phyloP scores from a whole-genome alignment of 108 stramenopile species.

The Licmophora abbreviata region DNA sequence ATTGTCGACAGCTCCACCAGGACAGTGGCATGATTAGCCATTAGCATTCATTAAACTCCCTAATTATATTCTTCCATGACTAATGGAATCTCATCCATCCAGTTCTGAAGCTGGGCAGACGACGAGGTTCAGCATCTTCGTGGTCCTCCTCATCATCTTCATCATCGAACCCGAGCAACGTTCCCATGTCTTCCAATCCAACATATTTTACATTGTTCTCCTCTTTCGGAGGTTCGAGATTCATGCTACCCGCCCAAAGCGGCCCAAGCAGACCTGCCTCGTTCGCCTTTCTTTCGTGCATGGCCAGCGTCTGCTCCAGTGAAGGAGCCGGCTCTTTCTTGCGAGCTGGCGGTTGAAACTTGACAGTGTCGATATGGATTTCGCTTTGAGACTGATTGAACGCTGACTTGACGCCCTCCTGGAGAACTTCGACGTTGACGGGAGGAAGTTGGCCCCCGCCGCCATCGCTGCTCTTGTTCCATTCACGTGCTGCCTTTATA shows the following conservation, averaged over 20 bases:
- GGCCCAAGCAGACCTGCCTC: no score
- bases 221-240: constrained; percentile 3
- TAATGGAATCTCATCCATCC: no score
- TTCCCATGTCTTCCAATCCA: constrained; percentile 17
- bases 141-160: constrained; percentile 11
- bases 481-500: constrained; percentile 27
- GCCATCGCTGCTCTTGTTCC: constrained; percentile 8
- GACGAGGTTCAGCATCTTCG: constrained; percentile 4
- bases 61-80: no score
- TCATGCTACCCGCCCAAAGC: background rate
- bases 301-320: constrained; percentile 5
- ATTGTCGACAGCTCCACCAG: no score
- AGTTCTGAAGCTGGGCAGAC: no score
- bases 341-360: background rate
- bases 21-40: no score
- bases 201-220: constrained; percentile 10
- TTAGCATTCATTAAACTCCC: no score
- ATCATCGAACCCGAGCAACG: constrained; percentile 12
- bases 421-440: constrained; percentile 7
- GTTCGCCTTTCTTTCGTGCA: constrained; percentile 2
- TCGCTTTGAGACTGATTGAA: constrained; percentile 1
- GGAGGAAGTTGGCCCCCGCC: background rate
- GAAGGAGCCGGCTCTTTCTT: background rate
- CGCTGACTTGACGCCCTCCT: constrained; percentile 14
- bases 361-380: background rate